Evolutionary conservation across 2,329 filamentous ascomycete genomes (phyloP).

Genomic region (Fusarium sp.): DNA sequence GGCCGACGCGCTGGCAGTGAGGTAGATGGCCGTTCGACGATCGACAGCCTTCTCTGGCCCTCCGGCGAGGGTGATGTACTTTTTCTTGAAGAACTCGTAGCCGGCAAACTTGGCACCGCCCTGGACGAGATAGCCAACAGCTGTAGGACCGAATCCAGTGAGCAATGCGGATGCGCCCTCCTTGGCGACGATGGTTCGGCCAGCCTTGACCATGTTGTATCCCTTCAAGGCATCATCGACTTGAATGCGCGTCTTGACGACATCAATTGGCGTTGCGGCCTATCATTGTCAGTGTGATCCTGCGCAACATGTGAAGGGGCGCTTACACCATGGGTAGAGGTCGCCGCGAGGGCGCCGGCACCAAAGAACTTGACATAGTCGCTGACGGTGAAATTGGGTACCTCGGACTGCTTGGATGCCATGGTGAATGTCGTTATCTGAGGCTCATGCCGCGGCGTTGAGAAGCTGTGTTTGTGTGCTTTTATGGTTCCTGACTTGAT

Average conservation of each 20-base stretch:
- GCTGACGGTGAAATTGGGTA: conserved; percentile 58
- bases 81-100: conserved; percentile 96
- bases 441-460: neutral
- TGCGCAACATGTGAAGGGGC: neutral
- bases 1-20: conserved; percentile 78
- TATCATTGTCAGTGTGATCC: conserved; percentile 40
- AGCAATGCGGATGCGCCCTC: conserved; percentile 86
- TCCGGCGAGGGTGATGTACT: conserved; percentile 80
- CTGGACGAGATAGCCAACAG: conserved; percentile 90
- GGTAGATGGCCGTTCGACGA: conserved; percentile 75
- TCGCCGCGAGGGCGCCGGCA: conserved; percentile 68
- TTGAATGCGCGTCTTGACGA: conserved; percentile 93
- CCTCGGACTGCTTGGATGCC: conserved; percentile 48
- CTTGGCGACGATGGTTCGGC: conserved; percentile 81
- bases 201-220: conserved; percentile 84
- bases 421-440: conserved; percentile 33
- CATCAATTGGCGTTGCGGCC: conserved; percentile 72
- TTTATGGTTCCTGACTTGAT: conserved; percentile 36
- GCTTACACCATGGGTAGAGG: conserved; percentile 66
- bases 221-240: conserved; percentile 91
- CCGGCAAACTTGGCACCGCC: conserved; percentile 93
- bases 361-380: conserved; percentile 70
- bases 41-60: conserved; percentile 62
- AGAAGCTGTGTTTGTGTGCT: conserved; percentile 24
- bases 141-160: conserved; percentile 88